These are phyloP conservation scores for Hypoxylon sp. DNA, from an alignment of 2,329 filamentous ascomycete genomes.

Conservation along the genomic window DNA sequence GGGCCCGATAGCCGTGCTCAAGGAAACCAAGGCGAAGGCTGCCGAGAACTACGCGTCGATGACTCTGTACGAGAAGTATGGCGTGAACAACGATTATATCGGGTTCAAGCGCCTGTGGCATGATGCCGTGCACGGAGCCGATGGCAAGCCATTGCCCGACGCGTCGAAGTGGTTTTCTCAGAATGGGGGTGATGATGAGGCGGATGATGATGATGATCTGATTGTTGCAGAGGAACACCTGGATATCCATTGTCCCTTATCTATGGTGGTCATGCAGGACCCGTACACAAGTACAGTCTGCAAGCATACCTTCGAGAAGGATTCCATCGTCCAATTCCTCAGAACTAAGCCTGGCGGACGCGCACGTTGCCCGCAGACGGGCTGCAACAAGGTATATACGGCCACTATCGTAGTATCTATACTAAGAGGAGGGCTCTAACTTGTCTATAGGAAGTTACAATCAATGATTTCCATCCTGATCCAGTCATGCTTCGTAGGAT, in stretches of 20 bases:
- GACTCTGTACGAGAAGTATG: slow-evolving; percentile 65
- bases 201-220: slow-evolving; percentile 76
- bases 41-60: slow-evolving; percentile 60
- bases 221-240: slow-evolving; percentile 74
- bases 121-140: slow-evolving; percentile 64
- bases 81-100: slow-evolving; percentile 70
- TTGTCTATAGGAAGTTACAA: slow-evolving; percentile 61
- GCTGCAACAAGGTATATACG: slow-evolving; percentile 71
- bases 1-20: slow-evolving; percentile 56
- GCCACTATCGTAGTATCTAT: neutral
- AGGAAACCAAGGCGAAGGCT: slow-evolving; percentile 57
- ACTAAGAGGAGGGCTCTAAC: slow-evolving; percentile 23
- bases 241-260: slow-evolving; percentile 79
- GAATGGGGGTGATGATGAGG: slow-evolving; percentile 57
- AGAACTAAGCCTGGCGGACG: slow-evolving; percentile 50
- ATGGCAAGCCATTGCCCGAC: slow-evolving; percentile 67
- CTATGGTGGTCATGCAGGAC: slow-evolving; percentile 73
- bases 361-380: slow-evolving; percentile 74
- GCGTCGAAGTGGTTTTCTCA: slow-evolving; percentile 68
- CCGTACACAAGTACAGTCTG: slow-evolving; percentile 78
- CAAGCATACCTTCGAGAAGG: slow-evolving; percentile 80
- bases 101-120: slow-evolving; percentile 73
- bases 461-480: slow-evolving; percentile 70
- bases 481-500: slow-evolving; percentile 70
- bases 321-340: slow-evolving; percentile 71